These are phyloP conservation scores for Colletotrichum sansevieriae DNA, from an alignment of 2,329 filamentous ascomycete species.

Conservation along the genomic window DNA sequence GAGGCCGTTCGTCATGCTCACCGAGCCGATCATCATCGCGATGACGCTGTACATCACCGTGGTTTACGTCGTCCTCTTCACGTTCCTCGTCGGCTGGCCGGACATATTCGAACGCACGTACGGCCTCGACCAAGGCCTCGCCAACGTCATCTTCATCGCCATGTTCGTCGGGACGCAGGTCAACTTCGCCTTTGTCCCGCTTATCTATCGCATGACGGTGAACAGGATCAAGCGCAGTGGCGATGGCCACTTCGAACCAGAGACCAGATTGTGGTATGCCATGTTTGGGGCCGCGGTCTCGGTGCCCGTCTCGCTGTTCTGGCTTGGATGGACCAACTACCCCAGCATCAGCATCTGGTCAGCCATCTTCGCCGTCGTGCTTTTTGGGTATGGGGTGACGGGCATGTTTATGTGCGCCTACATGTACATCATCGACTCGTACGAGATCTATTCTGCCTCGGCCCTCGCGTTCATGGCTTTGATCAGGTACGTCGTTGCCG, in stretches of 20 bases:
- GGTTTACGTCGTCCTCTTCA: constrained; percentile 67
- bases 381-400: constrained; percentile 62
- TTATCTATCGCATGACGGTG: constrained; percentile 50
- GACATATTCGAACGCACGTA: constrained; percentile 62
- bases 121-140: constrained; percentile 55
- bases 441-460: constrained; percentile 51
- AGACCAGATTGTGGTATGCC: constrained; percentile 57
- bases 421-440: constrained; percentile 54
- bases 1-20: constrained; percentile 56
- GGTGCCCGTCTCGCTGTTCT: constrained; percentile 61
- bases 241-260: constrained; percentile 52
- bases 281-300: constrained; percentile 55
- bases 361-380: constrained; percentile 54
- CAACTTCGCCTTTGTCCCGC: constrained; percentile 49
- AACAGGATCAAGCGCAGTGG: constrained; percentile 9
- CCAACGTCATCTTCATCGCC: constrained; percentile 58
- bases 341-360: constrained; percentile 59
- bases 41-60: constrained; percentile 65
- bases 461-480: constrained; percentile 50
- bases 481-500: constrained; percentile 49
- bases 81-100: constrained; percentile 64
- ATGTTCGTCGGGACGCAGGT: constrained; percentile 57
- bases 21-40: constrained; percentile 55
- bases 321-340: constrained; percentile 63
- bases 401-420: constrained; percentile 53